Evolutionary conservation across 1,139 yeast genomes (phyloP), one percentile per base, ranked within the genome.

Genomic region (Wickerhamomyces sp.): DNA sequence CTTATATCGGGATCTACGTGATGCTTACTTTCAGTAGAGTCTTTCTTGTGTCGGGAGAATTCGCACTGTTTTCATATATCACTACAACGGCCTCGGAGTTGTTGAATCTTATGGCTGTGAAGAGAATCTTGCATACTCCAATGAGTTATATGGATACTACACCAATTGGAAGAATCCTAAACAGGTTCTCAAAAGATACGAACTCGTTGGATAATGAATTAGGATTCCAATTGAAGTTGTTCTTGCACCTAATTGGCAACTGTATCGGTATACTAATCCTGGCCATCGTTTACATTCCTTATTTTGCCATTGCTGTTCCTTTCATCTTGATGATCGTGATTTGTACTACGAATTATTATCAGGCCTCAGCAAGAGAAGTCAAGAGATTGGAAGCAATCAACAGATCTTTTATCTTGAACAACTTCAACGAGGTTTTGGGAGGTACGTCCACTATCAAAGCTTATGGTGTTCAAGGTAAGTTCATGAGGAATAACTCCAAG

Each of bases 321-420:
- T 10, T 23, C 6, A 9, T 23, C 9, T 9, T 6, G 6, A n/a
- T 23, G 7, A 38, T 72, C 16, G 70, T 74, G 38, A 57, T 75
- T 9, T 54, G 69, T 13, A 61, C 79, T 36, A 70, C 85, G 1
- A 66, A 70, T 38, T 82, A 68, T 52, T 85, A 82, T 52, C 86
- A 85, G 52, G 79, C 77, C 36, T 75, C 88, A n/a, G 78, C 89
- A 11, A 71, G 94, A 55, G 95, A 87, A 56, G 64, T 87, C 44
- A 87, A 87, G 58, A 75, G 96, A 49, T 61, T 87, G 50, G 95
- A 87, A 55, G 86, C 95, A 3, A 54, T 74, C 9, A 72, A 80
- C 51, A 69, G 95, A 52, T 85, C 95, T 0, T 69, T 71, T 40
- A 89, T 86, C 39, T 85, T 80, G 62, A 73, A 84, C 44, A 82